Evolutionary conservation across 495 filamentous ascomycete genomes (phyloP).

Genomic region (Bombardia bombarda): DNA sequence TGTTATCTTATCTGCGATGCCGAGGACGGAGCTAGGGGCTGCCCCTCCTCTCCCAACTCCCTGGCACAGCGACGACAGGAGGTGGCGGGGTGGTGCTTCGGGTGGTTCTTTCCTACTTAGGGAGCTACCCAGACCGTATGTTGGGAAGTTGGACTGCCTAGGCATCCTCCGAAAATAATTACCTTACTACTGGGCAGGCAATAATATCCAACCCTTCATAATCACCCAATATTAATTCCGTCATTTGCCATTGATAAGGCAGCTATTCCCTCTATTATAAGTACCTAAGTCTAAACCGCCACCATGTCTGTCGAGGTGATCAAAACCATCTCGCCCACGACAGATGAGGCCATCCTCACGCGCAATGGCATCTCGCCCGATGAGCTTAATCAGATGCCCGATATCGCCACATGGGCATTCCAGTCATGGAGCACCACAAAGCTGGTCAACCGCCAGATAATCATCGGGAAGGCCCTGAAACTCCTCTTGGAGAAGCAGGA

Average conservation of each 20-base stretch:
- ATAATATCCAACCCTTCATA: too few species aligned
- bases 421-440: slow-evolving; percentile 55
- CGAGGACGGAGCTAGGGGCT: slow-evolving; percentile 8
- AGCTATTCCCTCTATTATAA: neutral
- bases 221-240: too few species aligned
- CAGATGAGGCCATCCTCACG: slow-evolving; percentile 66
- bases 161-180: too few species aligned
- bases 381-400: slow-evolving; percentile 59
- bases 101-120: too few species aligned
- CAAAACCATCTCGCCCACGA: slow-evolving; percentile 83
- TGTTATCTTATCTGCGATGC: slow-evolving; percentile 14
- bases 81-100: too few species aligned
- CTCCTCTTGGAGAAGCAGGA: slow-evolving; percentile 62
- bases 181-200: too few species aligned
- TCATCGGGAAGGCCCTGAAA: slow-evolving; percentile 66
- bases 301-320: slow-evolving; percentile 74
- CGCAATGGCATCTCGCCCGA: slow-evolving; percentile 59
- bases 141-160: too few species aligned
- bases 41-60: neutral
- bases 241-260: too few species aligned
- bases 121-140: too few species aligned
- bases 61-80: too few species aligned
- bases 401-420: slow-evolving; percentile 63
- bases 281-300: slow-evolving; percentile 4
- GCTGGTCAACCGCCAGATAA: slow-evolving; percentile 60